These are phyloP conservation scores for Pseudonectria foliicola DNA, from an alignment of 2,329 filamentous ascomycete species.

Conservation along the genomic window DNA sequence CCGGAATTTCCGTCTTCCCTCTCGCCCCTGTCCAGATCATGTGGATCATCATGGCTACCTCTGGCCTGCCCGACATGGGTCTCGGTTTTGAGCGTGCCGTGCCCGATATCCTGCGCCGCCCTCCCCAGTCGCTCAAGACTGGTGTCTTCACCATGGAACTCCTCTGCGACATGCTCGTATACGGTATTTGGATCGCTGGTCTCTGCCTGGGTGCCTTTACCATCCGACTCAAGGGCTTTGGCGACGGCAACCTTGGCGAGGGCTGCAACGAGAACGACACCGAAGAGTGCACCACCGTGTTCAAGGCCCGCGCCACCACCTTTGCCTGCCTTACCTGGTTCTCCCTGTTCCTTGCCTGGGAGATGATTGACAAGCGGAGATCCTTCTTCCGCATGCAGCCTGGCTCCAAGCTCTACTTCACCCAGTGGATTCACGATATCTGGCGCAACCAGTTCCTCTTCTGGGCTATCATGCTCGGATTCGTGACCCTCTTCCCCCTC, in stretches of 20 bases:
- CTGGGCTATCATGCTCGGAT: slow-evolving; percentile 49
- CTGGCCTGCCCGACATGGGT: slow-evolving; percentile 68
- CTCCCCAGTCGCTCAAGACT: slow-evolving; percentile 53
- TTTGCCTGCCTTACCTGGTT: slow-evolving; percentile 73
- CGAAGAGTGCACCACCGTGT: slow-evolving; percentile 53
- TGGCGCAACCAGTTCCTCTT: slow-evolving; percentile 69
- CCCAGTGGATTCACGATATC: slow-evolving; percentile 60
- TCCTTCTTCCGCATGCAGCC: slow-evolving; percentile 72
- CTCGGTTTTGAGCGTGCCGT: slow-evolving; percentile 66
- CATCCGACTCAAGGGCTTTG: slow-evolving; percentile 58
- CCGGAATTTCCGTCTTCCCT: slow-evolving; percentile 62
- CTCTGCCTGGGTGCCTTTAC: slow-evolving; percentile 58
- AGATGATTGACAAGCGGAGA: slow-evolving; percentile 65
- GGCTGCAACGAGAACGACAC: slow-evolving; percentile 55
- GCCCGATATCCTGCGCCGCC: slow-evolving; percentile 60
- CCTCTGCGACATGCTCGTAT: slow-evolving; percentile 59
- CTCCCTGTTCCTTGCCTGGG: slow-evolving; percentile 70
- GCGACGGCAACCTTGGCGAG: slow-evolving; percentile 50
- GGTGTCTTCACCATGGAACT: slow-evolving; percentile 63
- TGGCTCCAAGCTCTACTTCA: slow-evolving; percentile 50
- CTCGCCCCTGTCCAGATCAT: slow-evolving; percentile 69
- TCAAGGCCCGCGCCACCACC: slow-evolving; percentile 64
- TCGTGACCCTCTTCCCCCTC: slow-evolving; percentile 42
- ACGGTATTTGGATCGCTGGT: slow-evolving; percentile 61
- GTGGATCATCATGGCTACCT: slow-evolving; percentile 78